Base-by-base conservation (phyloP, 805 yeast species). In the Candida golubevii region DNA sequence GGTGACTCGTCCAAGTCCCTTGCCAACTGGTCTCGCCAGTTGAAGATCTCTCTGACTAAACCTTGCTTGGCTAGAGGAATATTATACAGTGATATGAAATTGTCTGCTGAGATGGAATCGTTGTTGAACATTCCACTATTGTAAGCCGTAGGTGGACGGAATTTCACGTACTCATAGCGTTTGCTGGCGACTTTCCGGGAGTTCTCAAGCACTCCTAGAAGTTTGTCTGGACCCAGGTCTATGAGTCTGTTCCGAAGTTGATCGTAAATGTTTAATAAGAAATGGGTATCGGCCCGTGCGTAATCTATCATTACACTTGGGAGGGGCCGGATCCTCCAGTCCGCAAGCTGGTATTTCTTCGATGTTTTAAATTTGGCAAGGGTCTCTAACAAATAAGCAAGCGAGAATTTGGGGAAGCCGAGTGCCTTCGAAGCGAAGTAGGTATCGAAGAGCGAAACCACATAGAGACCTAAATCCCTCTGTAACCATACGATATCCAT, bases 401-500 rank as follows among this genome's bases (percentile, higher is more conserved):
- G 73, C 39, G 97, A 83, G 57, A 84, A 83, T 56, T 82, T 83
- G 6, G 95, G 88, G 46, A 89, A 76, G 0, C 86, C 86, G n/a
- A 93, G 68, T 12, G 78, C 79, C 49, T 78, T 80, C 0, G 96
- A 80, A 0, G 99, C 99, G 66, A 84, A 90, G 61, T 77, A 91
- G 0, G 99, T 93, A 63, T 93, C 99, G 62, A 93, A 91, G 27
- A 93, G 65, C 36, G 90, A 77, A 6, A 93, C 99, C 6, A 93
- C 68, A 57, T 93, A 93, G 8, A 93, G 63, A 0, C 99, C 99
- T 44, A 93, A 73, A 59, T 93, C 99, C 51, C 98, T 74, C 67
- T 93, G 99, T 31, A 93, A 71, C 99, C 99, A 93, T 36, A 88
- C 82, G 4, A 93, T 85, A 71, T 93, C 99, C 96, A 88, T 89